Percentiles rank a stretch among this genome's conserved stretches.
Conservation (phyloP, 352 stramenopile genomes). For the Paralagenidium karlingii region DNA sequence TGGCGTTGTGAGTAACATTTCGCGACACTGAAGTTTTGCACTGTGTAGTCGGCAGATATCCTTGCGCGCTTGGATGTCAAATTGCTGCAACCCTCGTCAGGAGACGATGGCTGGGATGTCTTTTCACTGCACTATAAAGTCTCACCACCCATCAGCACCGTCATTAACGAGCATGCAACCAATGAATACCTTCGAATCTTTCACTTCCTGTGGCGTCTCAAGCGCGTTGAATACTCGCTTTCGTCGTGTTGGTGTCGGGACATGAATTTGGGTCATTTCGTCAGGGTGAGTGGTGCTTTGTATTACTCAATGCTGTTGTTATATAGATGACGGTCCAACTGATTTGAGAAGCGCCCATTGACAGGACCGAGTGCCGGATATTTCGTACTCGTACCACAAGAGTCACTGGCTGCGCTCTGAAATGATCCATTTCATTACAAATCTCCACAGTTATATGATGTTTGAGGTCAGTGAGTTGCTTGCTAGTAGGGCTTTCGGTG, state of each 20-base stretch:
- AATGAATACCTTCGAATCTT: conserved; percentile 85
- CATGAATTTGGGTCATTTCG: conserved; percentile 91
- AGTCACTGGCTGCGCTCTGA: conserved; percentile 92
- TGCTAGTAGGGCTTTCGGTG: too few relatives aligned
- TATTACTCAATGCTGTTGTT: background rate
- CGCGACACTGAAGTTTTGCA: background rate
- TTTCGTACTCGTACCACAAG: conserved; percentile 75
- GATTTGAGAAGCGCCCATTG: background rate
- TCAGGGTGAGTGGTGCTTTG: conserved; percentile 46
- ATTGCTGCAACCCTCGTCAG: conserved; percentile 73
- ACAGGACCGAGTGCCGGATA: conserved; percentile 43
- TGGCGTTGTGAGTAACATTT: background rate
- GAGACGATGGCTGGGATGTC: conserved; percentile 92
- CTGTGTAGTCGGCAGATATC: conserved; percentile 69
- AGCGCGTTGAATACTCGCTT: conserved; percentile 87
- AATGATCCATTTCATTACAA: conserved; percentile 98
- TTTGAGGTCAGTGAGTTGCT: conserved; percentile 89
- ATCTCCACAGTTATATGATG: conserved; percentile 98
- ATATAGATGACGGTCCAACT: background rate
- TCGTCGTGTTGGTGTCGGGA: conserved; percentile 95
- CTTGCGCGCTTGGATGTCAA: conserved; percentile 89
- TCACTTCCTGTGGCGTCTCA: conserved; percentile 83
- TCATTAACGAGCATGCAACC: conserved; percentile 80
- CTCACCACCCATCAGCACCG: conserved; percentile 73
- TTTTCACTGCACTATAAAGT: conserved; percentile 87